Percentiles rank a stretch among this genome's conserved stretches.
Evolutionary conservation across 75 land plant genomes (phyloP).

Genomic region (Sequoiadendron giganteum): DNA sequence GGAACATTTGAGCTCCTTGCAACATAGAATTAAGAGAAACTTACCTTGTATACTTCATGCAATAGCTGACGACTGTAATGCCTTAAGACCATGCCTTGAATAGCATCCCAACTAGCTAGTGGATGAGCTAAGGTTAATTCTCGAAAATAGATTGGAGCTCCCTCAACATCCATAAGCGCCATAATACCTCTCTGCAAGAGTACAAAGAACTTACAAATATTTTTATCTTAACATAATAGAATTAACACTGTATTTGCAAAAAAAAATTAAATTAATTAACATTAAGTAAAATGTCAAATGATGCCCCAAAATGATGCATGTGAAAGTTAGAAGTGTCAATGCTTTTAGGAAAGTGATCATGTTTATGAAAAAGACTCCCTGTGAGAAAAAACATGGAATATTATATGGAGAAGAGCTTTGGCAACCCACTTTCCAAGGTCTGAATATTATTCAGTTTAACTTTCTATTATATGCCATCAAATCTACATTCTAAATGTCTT

Average conservation of each 20-base stretch:
- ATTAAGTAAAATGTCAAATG: not conserved
- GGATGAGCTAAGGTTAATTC: constrained; percentile 69
- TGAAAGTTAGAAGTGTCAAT: not conserved
- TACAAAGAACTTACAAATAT: not conserved
- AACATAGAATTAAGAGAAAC: not conserved
- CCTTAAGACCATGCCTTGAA: constrained; percentile 65
- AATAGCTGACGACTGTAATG: constrained; percentile 87
- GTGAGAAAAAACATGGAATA: not conserved
- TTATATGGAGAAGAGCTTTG: not conserved
- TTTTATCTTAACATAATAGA: not conserved
- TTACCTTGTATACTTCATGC: constrained; percentile 96
- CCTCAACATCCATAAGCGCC: constrained; percentile 93
- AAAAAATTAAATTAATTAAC: not conserved
- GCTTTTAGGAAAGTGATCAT: not conserved
- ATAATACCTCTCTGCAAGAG: constrained; percentile 80
- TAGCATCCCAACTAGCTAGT: constrained; percentile 82
- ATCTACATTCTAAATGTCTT: not conserved
- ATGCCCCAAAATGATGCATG: not conserved
- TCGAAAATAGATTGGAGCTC: constrained; percentile 70
- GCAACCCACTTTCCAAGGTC: not conserved
- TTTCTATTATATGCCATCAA: not conserved
- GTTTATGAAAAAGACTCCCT: not conserved
- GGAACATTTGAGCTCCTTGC: not conserved
- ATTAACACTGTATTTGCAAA: not conserved
- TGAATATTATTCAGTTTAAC: not conserved